Conservation (phyloP, 345 rosid species). For the Acer negundo region DNA sequence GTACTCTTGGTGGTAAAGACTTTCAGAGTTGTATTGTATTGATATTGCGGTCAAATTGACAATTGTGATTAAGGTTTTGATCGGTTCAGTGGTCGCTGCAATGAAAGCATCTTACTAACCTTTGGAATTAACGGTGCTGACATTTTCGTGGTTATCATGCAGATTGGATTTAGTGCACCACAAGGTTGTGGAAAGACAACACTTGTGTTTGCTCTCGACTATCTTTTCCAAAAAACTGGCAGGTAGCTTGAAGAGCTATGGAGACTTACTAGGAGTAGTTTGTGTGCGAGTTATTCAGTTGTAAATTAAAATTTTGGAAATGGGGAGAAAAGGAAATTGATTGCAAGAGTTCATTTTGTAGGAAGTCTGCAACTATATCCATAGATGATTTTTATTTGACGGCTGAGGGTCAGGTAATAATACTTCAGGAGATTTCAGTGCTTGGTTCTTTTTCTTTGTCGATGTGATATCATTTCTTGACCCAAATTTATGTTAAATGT, state of each 20-base stretch:
- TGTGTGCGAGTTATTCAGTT: slow-evolving; percentile 3
- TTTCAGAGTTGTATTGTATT: neutral
- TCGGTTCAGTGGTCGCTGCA: neutral
- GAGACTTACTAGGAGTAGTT: slow-evolving; percentile 13
- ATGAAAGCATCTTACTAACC: neutral
- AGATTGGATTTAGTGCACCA: slow-evolving; percentile 98
- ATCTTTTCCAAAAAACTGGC: slow-evolving; percentile 73
- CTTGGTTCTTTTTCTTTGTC: slow-evolving; percentile 15
- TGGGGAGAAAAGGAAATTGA: neutral
- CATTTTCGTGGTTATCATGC: slow-evolving; percentile 26
- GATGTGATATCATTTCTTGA: slow-evolving; percentile 21
- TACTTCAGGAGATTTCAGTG: slow-evolving; percentile 11
- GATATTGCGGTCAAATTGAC: neutral
- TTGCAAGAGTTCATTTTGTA: slow-evolving; percentile 32
- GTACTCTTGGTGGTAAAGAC: neutral
- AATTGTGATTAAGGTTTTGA: neutral
- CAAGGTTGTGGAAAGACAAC: slow-evolving; percentile 99
- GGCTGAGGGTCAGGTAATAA: slow-evolving; percentile 74
- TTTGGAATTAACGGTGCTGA: slow-evolving; percentile 10
- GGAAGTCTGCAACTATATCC: slow-evolving; percentile 84
- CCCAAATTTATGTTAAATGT: slow-evolving; percentile 20
- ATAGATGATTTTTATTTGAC: slow-evolving; percentile 96
- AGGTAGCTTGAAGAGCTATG: slow-evolving; percentile 47
- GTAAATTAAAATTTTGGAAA: neutral
- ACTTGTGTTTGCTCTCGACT: slow-evolving; percentile 91